phyloP scores from a whole-genome alignment of 495 filamentous ascomycete genomes.

The Lophiostoma macrostomum region DNA sequence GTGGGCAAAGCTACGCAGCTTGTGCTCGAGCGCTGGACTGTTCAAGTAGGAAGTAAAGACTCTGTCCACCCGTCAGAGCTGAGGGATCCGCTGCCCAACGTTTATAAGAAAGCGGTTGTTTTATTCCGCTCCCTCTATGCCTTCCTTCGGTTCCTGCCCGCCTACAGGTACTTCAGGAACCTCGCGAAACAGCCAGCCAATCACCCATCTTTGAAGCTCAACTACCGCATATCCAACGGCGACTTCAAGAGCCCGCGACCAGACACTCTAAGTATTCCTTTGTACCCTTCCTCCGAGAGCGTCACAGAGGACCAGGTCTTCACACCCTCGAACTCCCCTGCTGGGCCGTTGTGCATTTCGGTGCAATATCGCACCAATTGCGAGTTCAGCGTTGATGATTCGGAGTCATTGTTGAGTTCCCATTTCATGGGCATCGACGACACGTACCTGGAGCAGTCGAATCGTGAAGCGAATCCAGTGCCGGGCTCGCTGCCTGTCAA shows the following conservation, averaged over 20 bases:
- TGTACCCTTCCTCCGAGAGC: conserved; percentile 63
- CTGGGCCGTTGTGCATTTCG: conserved; percentile 74
- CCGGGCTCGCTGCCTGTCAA: conserved; percentile 70
- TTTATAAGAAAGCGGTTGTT: conserved; percentile 94
- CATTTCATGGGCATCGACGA: conserved; percentile 92
- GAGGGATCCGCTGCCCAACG: conserved; percentile 69
- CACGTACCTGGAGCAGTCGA: conserved; percentile 59
- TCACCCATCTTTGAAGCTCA: conserved; percentile 62
- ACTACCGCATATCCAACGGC: conserved; percentile 73
- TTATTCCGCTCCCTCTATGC: conserved; percentile 91
- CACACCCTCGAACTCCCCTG: conserved; percentile 77
- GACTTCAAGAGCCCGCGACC: conserved; percentile 42
- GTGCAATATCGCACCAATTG: conserved; percentile 83
- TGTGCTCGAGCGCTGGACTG: conserved; percentile 83
- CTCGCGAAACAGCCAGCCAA: conserved; percentile 70
- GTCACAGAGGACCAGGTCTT: conserved; percentile 75
- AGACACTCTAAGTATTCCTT: conserved; percentile 68
- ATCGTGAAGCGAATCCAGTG: conserved; percentile 49
- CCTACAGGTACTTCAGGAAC: conserved; percentile 63
- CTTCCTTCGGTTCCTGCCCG: conserved; percentile 76
- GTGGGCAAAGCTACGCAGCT: conserved; percentile 59
- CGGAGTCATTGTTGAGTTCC: conserved; percentile 88
- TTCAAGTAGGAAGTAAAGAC: conserved; percentile 66
- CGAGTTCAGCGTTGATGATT: conserved; percentile 86
- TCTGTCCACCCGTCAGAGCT: conserved; percentile 61